phyloP scores from a whole-genome alignment of 768 basidiomycete species.

The Leccinum arenicola region DNA sequence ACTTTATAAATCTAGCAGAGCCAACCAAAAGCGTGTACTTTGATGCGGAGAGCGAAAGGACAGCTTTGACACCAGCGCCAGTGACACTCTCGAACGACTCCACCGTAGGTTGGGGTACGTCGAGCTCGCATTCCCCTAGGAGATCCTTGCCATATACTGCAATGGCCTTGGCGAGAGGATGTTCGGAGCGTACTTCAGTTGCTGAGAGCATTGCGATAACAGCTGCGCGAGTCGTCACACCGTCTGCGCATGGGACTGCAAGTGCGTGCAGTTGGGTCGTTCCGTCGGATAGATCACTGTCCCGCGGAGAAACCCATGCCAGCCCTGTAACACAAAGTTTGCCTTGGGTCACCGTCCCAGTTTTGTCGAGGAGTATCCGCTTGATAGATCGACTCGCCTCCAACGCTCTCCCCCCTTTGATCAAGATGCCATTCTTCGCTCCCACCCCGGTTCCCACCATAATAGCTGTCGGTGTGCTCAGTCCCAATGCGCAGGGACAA shows the following conservation, averaged over 20 bases:
- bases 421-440: slow-evolving; percentile 94
- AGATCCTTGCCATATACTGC: slow-evolving; percentile 75
- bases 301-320: slow-evolving; percentile 61
- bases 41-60: slow-evolving; percentile 50
- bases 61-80: slow-evolving; percentile 83
- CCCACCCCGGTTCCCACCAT: slow-evolving; percentile 99
- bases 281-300: slow-evolving; percentile 19
- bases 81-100: slow-evolving; percentile 84
- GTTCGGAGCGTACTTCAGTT: slow-evolving; percentile 90
- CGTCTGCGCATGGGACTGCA: slow-evolving; percentile 49
- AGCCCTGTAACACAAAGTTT: slow-evolving; percentile 79
- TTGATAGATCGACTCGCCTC: slow-evolving; percentile 86
- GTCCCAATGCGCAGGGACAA: slow-evolving; percentile 94
- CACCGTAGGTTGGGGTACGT: slow-evolving; percentile 53
- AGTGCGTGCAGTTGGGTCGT: slow-evolving; percentile 13
- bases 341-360: slow-evolving; percentile 95
- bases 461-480: slow-evolving; percentile 96
- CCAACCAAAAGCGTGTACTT: slow-evolving; percentile 70
- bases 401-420: slow-evolving; percentile 94
- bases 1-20: slow-evolving; percentile 66
- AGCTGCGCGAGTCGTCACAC: slow-evolving; percentile 52
- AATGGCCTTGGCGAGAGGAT: slow-evolving; percentile 93
- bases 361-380: slow-evolving; percentile 91
- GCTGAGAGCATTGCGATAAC: slow-evolving; percentile 81
- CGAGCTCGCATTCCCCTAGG: slow-evolving; percentile 39